phyloP scores from a whole-genome alignment of 108 stramenopile genomes.

The Aurantiochytrium sp. region DNA sequence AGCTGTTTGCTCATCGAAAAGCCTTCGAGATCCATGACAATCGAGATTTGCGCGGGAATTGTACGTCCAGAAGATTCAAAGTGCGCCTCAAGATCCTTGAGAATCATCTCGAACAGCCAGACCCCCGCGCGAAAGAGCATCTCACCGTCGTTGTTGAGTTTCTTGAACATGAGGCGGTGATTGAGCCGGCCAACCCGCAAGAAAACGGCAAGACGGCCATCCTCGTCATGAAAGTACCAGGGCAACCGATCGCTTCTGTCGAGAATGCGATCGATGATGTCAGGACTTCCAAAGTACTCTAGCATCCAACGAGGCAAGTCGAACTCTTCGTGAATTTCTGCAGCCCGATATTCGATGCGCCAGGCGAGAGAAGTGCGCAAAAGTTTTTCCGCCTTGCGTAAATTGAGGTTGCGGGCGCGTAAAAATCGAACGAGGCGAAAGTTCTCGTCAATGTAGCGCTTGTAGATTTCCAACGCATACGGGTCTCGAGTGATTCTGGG shows the following conservation, averaged over 20 bases:
- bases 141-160: not conserved
- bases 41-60: not conserved
- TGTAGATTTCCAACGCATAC: not conserved
- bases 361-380: not conserved
- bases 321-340: not conserved
- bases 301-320: not conserved
- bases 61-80: not conserved
- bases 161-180: not conserved
- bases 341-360: not conserved
- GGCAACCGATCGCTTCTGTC: not conserved
- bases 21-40: not conserved
- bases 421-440: not conserved
- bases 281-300: not conserved
- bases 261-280: not conserved
- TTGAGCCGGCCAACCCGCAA: not conserved
- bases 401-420: not conserved
- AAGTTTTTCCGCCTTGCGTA: not conserved
- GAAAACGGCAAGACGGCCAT: not conserved
- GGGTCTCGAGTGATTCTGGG: not conserved
- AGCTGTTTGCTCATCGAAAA: not conserved
- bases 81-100: not conserved
- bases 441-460: not conserved
- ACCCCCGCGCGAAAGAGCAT: not conserved
- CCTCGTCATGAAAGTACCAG: constrained; percentile 2
- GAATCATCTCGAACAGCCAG: constrained; percentile 2